Evolutionary conservation across 2,329 filamentous ascomycete genomes (phyloP), one percentile per base, ranked within the genome.

Genomic region (Arthrocladium fulminans): DNA sequence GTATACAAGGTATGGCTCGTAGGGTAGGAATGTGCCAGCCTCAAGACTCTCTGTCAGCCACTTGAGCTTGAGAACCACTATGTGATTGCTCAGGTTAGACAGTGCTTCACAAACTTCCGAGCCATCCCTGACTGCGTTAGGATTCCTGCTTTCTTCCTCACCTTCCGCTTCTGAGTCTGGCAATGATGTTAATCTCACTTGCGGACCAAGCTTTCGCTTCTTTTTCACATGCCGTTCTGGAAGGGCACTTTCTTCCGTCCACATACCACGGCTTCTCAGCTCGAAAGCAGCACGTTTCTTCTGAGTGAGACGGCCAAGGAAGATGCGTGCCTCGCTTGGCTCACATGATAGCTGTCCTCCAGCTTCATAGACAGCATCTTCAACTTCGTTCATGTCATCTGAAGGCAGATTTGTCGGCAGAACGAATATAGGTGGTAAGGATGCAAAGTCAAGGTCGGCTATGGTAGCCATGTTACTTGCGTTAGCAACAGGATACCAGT

Each of bases 221-320:
- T 37, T 50, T 12, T n/a, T 43, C 32, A 22, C 25, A 13, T 17
- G 44, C 23, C 39, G n/a, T 20, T 47, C 41, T 1, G 51, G 51
- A 20, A 54, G 43, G 5, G 45, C 13, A 17, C 45, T 29, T 43
- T 72, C 65, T 45, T 73, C 63, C 35, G 68, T 70, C 62, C 65
- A 68, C 2, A 95, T 57, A 12, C 80, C 81, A 39, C 79, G 75
- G 5, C 78, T 75, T 46, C 86, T 75, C 52, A 97, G 69, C 65
- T 97, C 90, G 57, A 94, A 81, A 40, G 77, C 73, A 1, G 87
- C 87, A 15, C 90, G 76, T 58, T 80, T 76, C 54, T 78, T 81
- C 48, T 79, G 82, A 0, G 73, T 73, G 27, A 94, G 74, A 55
- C 81, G 86, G 1, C 85, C 88, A 24, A 97, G 63, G 1, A 95